Evolutionary conservation across 768 basidiomycete species (phyloP).

Genomic region (Tephrocybe sp.): DNA sequence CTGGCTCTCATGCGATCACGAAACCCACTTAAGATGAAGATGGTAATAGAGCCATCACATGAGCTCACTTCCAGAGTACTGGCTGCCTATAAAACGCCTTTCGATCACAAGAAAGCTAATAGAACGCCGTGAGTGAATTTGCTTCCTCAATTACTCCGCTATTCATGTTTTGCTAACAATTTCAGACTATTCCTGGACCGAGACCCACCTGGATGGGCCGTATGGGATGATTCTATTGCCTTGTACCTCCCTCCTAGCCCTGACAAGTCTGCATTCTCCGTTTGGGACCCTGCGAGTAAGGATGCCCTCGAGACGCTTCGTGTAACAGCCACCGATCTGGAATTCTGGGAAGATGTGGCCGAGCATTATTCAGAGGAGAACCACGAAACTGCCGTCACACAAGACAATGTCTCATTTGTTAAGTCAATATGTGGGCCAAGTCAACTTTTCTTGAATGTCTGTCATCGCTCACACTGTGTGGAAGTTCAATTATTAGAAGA

Average conservation of each 20-base stretch:
- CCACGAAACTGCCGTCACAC: slow-evolving; percentile 58
- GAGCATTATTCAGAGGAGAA: slow-evolving; percentile 80
- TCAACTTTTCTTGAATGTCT: background rate
- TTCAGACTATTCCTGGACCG: slow-evolving; percentile 56
- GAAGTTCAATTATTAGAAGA: slow-evolving; percentile 79
- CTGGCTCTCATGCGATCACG: slow-evolving; percentile 59
- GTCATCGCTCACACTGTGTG: slow-evolving; percentile 8
- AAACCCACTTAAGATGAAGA: slow-evolving; percentile 63
- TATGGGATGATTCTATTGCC: slow-evolving; percentile 48
- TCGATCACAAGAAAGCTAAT: slow-evolving; percentile 33
- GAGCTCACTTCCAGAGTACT: slow-evolving; percentile 59
- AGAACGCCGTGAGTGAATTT: slow-evolving; percentile 44
- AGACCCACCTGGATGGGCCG: slow-evolving; percentile 66
- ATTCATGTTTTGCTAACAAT: background rate
- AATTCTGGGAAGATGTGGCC: slow-evolving; percentile 71
- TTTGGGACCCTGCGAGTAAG: slow-evolving; percentile 58
- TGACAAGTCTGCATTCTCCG: slow-evolving; percentile 49
- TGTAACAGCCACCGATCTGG: slow-evolving; percentile 41
- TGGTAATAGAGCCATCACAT: slow-evolving; percentile 50
- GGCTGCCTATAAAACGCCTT: slow-evolving; percentile 49
- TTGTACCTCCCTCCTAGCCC: slow-evolving; percentile 49
- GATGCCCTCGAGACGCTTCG: slow-evolving; percentile 52
- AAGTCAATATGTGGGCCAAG: slow-evolving; percentile 69
- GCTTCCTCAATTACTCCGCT: background rate
- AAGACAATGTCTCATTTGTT: slow-evolving; percentile 70